These are phyloP conservation scores for Silene noctiflora DNA, from an alignment of 179 eudicot species.

Conservation along the genomic window DNA sequence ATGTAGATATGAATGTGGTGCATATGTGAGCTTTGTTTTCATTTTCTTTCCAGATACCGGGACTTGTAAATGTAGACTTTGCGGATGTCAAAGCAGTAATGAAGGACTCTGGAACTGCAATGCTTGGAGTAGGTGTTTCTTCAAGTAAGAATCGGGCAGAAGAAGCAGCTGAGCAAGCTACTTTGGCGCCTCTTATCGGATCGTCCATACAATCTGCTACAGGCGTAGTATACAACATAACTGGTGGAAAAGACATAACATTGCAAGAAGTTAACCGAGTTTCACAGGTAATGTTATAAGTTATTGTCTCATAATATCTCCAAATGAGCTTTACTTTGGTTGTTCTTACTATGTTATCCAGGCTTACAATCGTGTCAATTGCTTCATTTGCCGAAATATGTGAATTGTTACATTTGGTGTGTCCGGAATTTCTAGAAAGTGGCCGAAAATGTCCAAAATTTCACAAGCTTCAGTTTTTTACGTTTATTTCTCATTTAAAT, in stretches of 20 bases:
- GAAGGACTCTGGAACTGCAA: slow-evolving; percentile 98
- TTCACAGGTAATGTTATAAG: slow-evolving; percentile 61
- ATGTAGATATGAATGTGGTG: background rate
- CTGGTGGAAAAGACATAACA: slow-evolving; percentile 97
- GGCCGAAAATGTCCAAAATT: too few species aligned
- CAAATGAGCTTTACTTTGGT: background rate
- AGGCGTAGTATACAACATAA: slow-evolving; percentile 93
- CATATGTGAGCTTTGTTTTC: background rate
- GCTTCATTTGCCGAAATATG: background rate
- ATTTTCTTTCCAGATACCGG: slow-evolving; percentile 59
- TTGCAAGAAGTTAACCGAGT: slow-evolving; percentile 97
- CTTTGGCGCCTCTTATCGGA: slow-evolving; percentile 93
- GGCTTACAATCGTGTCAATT: background rate
- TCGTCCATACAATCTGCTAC: slow-evolving; percentile 98
- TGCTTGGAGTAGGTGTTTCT: slow-evolving; percentile 98
- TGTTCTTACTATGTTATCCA: background rate
- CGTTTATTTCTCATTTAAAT: too few species aligned
- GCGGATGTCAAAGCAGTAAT: slow-evolving; percentile 97
- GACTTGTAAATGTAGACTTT: slow-evolving; percentile 96
- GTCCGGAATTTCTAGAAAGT: too few species aligned
- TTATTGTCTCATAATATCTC: background rate
- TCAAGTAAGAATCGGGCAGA: slow-evolving; percentile 98
- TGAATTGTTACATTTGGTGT: background rate
- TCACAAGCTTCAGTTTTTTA: too few species aligned
- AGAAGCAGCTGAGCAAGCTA: slow-evolving; percentile 99